phyloP scores from a whole-genome alignment of 495 filamentous ascomycete species.

The Penicillium lividum region DNA sequence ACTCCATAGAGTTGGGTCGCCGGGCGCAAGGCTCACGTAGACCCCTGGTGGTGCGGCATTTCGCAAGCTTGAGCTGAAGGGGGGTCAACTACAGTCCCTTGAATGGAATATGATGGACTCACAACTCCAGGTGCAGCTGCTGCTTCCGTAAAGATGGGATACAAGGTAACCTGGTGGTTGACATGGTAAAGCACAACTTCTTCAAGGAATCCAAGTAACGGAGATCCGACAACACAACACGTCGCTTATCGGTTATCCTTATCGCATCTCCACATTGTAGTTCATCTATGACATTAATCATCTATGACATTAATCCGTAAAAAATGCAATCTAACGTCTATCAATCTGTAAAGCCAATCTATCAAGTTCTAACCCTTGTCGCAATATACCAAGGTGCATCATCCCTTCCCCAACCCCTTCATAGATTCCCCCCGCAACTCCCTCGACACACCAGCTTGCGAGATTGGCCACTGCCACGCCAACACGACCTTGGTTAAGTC shows the following conservation, averaged over 20 bases:
- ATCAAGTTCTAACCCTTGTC: slow-evolving; percentile 30
- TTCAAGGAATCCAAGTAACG: background rate
- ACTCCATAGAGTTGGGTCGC: slow-evolving; percentile 77
- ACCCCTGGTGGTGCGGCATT: slow-evolving; percentile 79
- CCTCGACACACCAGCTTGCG: slow-evolving; percentile 58
- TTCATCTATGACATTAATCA: too few species aligned
- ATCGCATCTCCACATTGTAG: background rate
- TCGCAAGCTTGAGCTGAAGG: slow-evolving; percentile 72
- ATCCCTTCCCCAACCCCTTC: slow-evolving; percentile 66
- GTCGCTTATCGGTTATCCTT: slow-evolving; percentile 4
- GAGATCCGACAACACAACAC: slow-evolving; percentile 5
- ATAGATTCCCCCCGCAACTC: slow-evolving; percentile 61
- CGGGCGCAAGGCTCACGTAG: slow-evolving; percentile 80
- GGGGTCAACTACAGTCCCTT: slow-evolving; percentile 1
- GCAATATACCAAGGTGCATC: slow-evolving; percentile 42
- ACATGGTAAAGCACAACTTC: slow-evolving; percentile 30
- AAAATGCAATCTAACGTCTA: slow-evolving; percentile 3
- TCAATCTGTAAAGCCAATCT: slow-evolving; percentile 14
- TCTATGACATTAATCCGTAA: background rate
- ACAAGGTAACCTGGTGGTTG: slow-evolving; percentile 42
- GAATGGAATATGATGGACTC: slow-evolving; percentile 21
- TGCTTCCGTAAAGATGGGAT: slow-evolving; percentile 57
- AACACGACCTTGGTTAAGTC: slow-evolving; percentile 58
- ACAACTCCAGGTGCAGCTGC: slow-evolving; percentile 79
- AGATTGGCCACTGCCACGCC: slow-evolving; percentile 52